phyloP scores from a whole-genome alignment of 768 basidiomycete genomes.

The button mushroom (Agaricus bisporus) region DNA sequence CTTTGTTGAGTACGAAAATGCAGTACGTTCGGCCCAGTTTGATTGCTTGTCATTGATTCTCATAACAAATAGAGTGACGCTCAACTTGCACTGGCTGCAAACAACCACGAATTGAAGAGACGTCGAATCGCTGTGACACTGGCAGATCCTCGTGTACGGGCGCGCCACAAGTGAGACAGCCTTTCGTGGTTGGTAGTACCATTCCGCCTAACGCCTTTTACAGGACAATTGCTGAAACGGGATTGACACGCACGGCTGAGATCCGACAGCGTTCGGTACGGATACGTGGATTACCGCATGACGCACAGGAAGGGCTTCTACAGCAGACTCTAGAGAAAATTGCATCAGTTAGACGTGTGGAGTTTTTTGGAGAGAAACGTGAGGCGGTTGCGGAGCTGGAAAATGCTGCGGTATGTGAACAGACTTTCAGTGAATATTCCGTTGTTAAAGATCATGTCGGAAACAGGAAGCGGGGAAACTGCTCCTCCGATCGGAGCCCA shows the following conservation, averaged over 20 bases:
- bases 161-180: conserved; percentile 40
- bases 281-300: conserved; percentile 65
- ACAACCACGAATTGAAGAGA: conserved; percentile 85
- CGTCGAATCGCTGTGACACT: conserved; percentile 87
- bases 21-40: conserved; percentile 47
- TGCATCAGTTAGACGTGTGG: conserved; percentile 62
- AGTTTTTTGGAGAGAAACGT: conserved; percentile 56
- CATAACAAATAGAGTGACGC: conserved; percentile 53
- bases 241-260: conserved; percentile 50
- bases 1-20: conserved; percentile 85
- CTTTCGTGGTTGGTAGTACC: background rate
- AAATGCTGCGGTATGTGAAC: conserved; percentile 50
- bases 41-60: background rate
- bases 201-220: background rate
- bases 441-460: background rate
- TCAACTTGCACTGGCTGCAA: conserved; percentile 63
- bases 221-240: conserved; percentile 36
- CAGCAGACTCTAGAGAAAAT: conserved; percentile 87
- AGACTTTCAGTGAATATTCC: background rate
- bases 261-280: conserved; percentile 67
- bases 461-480: conserved; percentile 79
- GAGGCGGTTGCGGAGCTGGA: conserved; percentile 66
- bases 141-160: conserved; percentile 64
- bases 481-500: conserved; percentile 62
- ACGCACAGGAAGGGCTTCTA: conserved; percentile 83